These are phyloP conservation scores for Cornus florida DNA, from an alignment of 148 eudicot species.

Conservation along the genomic window DNA sequence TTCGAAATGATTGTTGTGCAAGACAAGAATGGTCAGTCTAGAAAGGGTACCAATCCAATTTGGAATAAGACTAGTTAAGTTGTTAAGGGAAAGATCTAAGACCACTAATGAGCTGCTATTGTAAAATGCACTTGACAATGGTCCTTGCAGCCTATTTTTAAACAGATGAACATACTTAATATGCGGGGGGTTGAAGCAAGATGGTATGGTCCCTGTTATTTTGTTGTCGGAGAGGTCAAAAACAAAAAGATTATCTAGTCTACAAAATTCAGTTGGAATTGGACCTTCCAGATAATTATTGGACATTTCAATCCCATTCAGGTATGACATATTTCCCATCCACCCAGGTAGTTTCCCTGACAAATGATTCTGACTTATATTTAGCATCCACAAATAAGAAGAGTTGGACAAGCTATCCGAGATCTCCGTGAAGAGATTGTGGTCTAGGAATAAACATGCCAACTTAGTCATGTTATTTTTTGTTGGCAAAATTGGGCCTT, in stretches of 20 bases:
- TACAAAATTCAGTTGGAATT: not conserved
- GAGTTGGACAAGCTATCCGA: not conserved
- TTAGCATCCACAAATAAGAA: not conserved
- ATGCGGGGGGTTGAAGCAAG: not conserved
- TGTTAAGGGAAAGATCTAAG: no score
- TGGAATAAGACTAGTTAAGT: no score
- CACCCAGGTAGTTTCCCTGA: not conserved
- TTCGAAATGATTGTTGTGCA: no score
- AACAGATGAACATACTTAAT: no score
- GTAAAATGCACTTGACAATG: no score
- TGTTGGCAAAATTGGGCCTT: constrained; percentile 11
- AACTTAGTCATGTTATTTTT: not conserved
- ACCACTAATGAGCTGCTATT: no score
- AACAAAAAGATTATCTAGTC: not conserved
- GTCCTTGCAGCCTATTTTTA: no score
- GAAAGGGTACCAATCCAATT: no score
- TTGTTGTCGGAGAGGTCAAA: not conserved
- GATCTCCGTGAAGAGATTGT: not conserved
- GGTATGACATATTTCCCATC: not conserved
- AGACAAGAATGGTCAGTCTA: no score
- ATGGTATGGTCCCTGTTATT: not conserved
- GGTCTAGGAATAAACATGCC: not conserved
- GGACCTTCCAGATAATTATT: constrained; percentile 9
- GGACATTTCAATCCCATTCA: not conserved
- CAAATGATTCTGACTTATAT: constrained; percentile 3